Conservation (phyloP, 768 basidiomycete genomes). For the Tylopilus balloui region DNA sequence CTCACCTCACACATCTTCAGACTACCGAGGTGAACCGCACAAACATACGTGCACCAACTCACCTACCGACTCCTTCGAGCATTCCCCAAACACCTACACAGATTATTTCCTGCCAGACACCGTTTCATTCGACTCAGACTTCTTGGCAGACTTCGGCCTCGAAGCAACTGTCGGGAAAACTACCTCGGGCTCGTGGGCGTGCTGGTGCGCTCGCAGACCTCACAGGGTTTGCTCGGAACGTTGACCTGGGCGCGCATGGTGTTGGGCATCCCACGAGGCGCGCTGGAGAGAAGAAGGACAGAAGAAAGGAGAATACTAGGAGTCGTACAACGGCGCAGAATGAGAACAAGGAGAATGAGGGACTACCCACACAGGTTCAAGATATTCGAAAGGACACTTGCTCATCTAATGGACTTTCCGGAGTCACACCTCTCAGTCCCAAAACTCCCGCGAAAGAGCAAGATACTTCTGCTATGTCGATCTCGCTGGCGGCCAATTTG, state of each 20-base stretch:
- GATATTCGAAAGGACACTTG: constrained; percentile 7
- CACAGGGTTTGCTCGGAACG: constrained; percentile 34
- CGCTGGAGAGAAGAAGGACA: constrained; percentile 28
- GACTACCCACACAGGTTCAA: constrained; percentile 1
- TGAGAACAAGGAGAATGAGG: constrained; percentile 29
- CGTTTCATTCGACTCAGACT: constrained; percentile 15
- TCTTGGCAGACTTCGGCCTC: constrained; percentile 5
- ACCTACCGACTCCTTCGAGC: background rate
- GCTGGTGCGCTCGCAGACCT: constrained; percentile 38
- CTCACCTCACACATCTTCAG: constrained; percentile 1
- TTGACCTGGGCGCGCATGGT: constrained; percentile 29
- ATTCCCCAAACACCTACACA: constrained; percentile 7
- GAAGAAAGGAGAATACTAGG: constrained; percentile 21
- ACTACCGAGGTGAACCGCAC: constrained; percentile 14
- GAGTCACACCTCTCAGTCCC: constrained; percentile 6
- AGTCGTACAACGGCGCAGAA: constrained; percentile 13
- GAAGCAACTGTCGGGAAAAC: constrained; percentile 28
- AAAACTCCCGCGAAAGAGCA: constrained; percentile 18
- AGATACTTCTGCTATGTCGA: constrained; percentile 6
- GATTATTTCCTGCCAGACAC: constrained; percentile 23
- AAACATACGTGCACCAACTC: background rate
- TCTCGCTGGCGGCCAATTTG: constrained; percentile 17
- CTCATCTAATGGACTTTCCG: background rate
- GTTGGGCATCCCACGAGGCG: constrained; percentile 18
- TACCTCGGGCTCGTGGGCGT: constrained; percentile 24